Conservation (phyloP, 2,329 filamentous ascomycete genomes). For the Pestalotiopsis sp. region DNA sequence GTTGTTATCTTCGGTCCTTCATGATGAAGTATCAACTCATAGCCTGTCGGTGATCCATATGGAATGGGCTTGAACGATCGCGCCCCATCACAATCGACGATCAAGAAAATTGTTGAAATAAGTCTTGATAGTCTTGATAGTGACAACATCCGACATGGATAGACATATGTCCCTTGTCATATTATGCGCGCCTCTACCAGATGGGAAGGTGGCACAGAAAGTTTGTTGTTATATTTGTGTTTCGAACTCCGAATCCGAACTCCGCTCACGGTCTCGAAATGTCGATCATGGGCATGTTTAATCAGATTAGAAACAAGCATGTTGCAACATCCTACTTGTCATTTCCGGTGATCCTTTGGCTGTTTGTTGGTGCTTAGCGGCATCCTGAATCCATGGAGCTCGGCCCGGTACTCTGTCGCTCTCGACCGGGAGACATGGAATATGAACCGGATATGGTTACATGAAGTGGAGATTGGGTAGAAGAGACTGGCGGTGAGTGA, state of each 20-base stretch:
- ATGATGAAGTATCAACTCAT: background rate
- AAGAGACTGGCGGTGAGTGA: background rate
- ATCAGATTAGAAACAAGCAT: background rate
- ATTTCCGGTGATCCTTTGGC: background rate
- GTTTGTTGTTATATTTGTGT: background rate
- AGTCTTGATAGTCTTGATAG: background rate
- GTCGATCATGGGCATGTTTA: background rate
- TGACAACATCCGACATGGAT: background rate
- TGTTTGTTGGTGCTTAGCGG: background rate
- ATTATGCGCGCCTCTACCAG: background rate
- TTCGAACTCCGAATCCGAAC: background rate
- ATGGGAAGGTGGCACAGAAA: background rate
- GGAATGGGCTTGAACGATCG: background rate
- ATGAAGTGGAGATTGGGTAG: background rate
- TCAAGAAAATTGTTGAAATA: background rate
- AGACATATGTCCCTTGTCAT: background rate
- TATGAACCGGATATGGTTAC: background rate
- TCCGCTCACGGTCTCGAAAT: background rate
- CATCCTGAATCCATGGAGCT: background rate
- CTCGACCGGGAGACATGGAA: background rate
- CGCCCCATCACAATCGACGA: background rate
- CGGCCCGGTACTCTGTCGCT: background rate
- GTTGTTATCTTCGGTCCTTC: too few relatives aligned
- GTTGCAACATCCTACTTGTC: background rate
- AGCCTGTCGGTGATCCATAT: background rate